Evolutionary conservation across 176 grass and related monocot genomes (phyloP), one percentile per base, ranked within the genome.

Genomic region (Ensete glaucum): DNA sequence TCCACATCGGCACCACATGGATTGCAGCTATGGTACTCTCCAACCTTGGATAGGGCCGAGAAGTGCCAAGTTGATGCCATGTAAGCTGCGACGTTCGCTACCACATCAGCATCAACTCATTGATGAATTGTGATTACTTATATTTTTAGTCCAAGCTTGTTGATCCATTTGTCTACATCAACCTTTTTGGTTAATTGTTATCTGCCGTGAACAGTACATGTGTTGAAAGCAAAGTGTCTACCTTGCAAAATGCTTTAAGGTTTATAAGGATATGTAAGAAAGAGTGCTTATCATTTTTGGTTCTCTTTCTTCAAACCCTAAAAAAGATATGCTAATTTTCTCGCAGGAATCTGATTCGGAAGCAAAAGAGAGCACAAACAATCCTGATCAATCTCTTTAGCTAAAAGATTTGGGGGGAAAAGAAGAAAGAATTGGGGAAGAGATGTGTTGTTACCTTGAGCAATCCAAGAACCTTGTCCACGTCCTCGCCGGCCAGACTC

Each of bases 391-490:
- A 15, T 60, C 17, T 19, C 17, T n/a, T 7, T 60, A 60, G n/a
- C 57, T 8, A 17, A 60, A 60, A 12, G 57, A 20, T 60, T 60
- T 21, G 57, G 17, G 17, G 65, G 21, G 16, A 34, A 68, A 14
- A 15, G 25, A 25, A 16, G 25, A 17, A 57, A 25, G 27, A 15
- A 74, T 9, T 16, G 20, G 17, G 22, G 14, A 6, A n/a, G 9
- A 59, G 59, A 15, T 14, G 34, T 43, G 34, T 43, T 11, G 43
- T 57, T 57, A 79, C 77, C 77, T 79, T 69, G 17, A 79, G 77
- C 21, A 79, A 60, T 19, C 65, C 77, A 24, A 79, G 77, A 70
- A 79, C 77, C 77, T 48, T 79, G 15, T 48, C 52, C 23, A 79
- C 77, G 17, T 68, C 65, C 77, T 79, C 15, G 4, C 77, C 77